Conservation (phyloP, 257 asterid genomes). For the Solanum pinnatisectum region DNA sequence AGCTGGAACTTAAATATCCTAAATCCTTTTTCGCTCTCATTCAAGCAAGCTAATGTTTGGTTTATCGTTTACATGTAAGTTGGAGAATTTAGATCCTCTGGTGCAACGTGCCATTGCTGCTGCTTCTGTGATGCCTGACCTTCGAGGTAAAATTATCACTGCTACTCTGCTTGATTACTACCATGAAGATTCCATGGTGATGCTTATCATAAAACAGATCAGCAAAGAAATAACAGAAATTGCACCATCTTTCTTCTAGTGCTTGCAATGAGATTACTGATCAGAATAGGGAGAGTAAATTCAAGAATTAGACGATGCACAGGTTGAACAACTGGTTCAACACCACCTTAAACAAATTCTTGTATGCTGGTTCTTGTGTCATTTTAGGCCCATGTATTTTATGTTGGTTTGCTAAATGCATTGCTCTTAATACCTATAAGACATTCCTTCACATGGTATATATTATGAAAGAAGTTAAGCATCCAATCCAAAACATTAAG, state of each 20-base stretch:
- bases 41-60: constrained; percentile 8
- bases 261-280: background rate
- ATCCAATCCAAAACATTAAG: background rate
- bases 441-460: background rate
- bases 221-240: background rate
- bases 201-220: background rate
- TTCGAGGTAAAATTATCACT: constrained; percentile 45
- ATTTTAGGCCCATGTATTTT: background rate
- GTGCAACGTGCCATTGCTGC: constrained; percentile 84
- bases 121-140: constrained; percentile 66
- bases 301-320: background rate
- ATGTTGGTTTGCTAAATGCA: background rate
- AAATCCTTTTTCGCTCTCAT: background rate
- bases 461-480: background rate
- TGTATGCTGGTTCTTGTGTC: background rate
- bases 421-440: background rate
- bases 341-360: background rate
- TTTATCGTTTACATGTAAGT: constrained; percentile 30
- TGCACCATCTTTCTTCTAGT: background rate
- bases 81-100: constrained; percentile 86
- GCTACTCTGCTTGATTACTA: background rate
- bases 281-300: background rate
- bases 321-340: background rate
- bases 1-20: background rate
- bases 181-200: background rate